Evolutionary conservation across 257 asterid genomes (phyloP).

Genomic region (Gynochthodes officinalis): DNA sequence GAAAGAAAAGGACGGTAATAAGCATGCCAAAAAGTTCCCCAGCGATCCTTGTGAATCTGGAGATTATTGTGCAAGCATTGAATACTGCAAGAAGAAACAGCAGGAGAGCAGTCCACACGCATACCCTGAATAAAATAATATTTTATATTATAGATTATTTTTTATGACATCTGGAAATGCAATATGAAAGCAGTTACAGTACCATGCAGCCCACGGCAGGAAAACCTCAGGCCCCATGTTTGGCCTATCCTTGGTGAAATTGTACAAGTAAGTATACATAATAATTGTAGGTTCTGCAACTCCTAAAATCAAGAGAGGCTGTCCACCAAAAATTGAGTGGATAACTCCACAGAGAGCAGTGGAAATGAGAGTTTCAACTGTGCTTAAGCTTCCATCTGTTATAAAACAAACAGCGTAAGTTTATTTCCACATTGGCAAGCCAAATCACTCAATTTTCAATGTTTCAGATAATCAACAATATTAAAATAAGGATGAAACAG

Average conservation of each 20-base stretch:
- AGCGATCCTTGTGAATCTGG: conserved; percentile 82
- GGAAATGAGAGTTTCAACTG: conserved; percentile 79
- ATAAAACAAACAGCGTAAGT: conserved; percentile 2
- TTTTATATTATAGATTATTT: not conserved
- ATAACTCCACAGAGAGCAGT: conserved; percentile 85
- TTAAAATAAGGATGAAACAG: not conserved
- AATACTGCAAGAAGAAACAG: conserved; percentile 74
- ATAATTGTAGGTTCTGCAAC: conserved; percentile 97
- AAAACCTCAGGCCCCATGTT: conserved; percentile 59
- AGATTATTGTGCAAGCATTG: conserved; percentile 71
- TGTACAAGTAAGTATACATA: conserved; percentile 77
- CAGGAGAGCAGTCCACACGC: conserved; percentile 82
- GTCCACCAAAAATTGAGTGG: conserved; percentile 83
- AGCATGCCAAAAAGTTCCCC: conserved; percentile 95
- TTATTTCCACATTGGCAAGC: not conserved
- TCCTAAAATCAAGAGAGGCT: conserved; percentile 85
- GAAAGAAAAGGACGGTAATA: conserved; percentile 78
- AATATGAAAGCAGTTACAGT: conserved; percentile 13
- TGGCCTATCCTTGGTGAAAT: conserved; percentile 47
- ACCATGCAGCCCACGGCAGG: conserved; percentile 96
- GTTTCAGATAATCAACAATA: not conserved
- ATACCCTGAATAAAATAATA: conserved; percentile 53
- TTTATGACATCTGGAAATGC: not conserved
- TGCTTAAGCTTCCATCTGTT: conserved; percentile 76
- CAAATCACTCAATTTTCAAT: not conserved